Percentiles rank a stretch among this genome's conserved stretches.
These are phyloP conservation scores for Rehmannia glutinosa DNA, from an alignment of 257 asterid species.

Conservation along the genomic window DNA sequence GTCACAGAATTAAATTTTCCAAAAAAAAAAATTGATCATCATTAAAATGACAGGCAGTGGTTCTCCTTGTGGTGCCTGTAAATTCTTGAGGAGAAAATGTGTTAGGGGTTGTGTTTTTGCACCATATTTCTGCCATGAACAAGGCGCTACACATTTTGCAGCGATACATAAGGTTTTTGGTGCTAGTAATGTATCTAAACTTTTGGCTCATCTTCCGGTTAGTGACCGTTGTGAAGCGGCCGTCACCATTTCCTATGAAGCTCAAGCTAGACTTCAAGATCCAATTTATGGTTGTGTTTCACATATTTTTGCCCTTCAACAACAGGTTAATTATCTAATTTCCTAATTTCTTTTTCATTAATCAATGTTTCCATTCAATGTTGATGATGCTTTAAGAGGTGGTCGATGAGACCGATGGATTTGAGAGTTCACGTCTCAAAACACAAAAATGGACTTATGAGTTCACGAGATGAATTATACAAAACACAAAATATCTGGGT, in stretches of 20 bases:
- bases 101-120: conserved; percentile 55
- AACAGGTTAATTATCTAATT: conserved; percentile 37
- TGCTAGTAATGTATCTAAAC: conserved; percentile 51
- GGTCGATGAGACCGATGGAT: too few relatives aligned
- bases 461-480: too few relatives aligned
- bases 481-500: too few relatives aligned
- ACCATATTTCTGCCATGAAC: conserved; percentile 57
- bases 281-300: conserved; percentile 72
- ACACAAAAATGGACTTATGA: too few relatives aligned
- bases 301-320: conserved; percentile 58
- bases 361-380: too few relatives aligned
- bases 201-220: conserved; percentile 49
- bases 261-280: conserved; percentile 70
- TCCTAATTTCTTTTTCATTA: too few relatives aligned
- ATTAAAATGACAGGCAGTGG: conserved; percentile 71
- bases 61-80: conserved; percentile 86
- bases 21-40: background rate
- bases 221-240: conserved; percentile 54
- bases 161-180: conserved; percentile 56
- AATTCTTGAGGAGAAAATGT: conserved; percentile 67
- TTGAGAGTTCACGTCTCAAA: too few relatives aligned
- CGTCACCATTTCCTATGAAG: conserved; percentile 52
- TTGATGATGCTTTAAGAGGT: too few relatives aligned
- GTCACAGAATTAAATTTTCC: too few relatives aligned
- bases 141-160: conserved; percentile 48